Conservation (phyloP, 495 filamentous ascomycete species). For the Podospora bellae-mahoneyi region DNA sequence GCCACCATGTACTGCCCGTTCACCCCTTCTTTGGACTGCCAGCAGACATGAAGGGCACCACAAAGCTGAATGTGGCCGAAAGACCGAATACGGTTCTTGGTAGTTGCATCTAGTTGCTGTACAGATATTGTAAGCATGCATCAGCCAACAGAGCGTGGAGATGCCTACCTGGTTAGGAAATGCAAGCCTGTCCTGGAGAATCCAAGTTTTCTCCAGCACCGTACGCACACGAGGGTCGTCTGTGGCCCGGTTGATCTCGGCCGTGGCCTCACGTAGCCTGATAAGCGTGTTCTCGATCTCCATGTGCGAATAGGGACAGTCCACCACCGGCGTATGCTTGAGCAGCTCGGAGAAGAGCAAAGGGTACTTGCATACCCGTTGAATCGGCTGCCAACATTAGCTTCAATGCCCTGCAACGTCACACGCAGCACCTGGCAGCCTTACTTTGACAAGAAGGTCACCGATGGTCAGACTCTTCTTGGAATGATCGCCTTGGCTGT, state of each 20-base stretch:
- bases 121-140: constrained; percentile 19
- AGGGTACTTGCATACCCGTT: constrained; percentile 89
- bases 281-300: constrained; percentile 73
- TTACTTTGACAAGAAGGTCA: constrained; percentile 88
- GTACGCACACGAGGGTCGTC: constrained; percentile 57
- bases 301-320: constrained; percentile 76
- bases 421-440: constrained; percentile 11
- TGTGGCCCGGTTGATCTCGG: constrained; percentile 74
- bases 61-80: constrained; percentile 82
- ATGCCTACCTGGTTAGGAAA: constrained; percentile 63
- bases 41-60: constrained; percentile 82
- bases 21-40: constrained; percentile 62
- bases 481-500: constrained; percentile 57
- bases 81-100: constrained; percentile 60
- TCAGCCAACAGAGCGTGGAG: constrained; percentile 16
- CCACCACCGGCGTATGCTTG: constrained; percentile 74
- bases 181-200: constrained; percentile 71
- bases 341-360: constrained; percentile 80
- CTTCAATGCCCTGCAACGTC: background rate
- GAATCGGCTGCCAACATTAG: constrained; percentile 63
- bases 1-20: constrained; percentile 82
- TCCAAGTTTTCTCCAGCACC: constrained; percentile 67
- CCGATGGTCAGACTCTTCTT: constrained; percentile 75
- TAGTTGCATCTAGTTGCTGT: constrained; percentile 43
- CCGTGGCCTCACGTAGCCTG: constrained; percentile 64